Evolutionary conservation across 2,329 filamentous ascomycete genomes (phyloP).

Genomic region (Calonectria pteridis): DNA sequence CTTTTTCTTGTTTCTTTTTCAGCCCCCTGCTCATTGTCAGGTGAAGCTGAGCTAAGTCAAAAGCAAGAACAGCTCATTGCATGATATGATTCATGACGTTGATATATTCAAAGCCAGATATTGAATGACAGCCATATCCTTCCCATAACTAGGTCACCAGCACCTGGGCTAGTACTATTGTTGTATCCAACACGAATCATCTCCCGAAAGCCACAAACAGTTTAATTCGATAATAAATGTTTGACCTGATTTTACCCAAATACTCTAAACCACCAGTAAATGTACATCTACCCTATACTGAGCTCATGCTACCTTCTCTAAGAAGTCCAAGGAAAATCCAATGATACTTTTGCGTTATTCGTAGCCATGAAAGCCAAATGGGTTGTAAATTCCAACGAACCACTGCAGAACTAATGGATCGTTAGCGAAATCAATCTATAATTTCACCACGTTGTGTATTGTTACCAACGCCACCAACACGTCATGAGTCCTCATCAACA

Average conservation of each 20-base stretch:
- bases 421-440: neutral
- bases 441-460: neutral
- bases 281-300: neutral
- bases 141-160: neutral
- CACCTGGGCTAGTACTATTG: neutral
- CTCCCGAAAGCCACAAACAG: neutral
- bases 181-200: neutral
- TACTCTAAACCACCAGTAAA: neutral
- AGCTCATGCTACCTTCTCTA: neutral
- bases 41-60: neutral
- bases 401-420: neutral
- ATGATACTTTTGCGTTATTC: neutral
- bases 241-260: neutral
- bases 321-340: neutral
- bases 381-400: neutral
- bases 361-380: neutral
- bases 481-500: no score
- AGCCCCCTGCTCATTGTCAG: neutral
- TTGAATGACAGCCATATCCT: neutral
- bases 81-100: neutral
- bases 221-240: neutral
- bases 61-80: neutral
- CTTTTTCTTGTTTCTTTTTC: neutral
- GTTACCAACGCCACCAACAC: no score
- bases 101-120: neutral